A percentile compares a stretch with the other conserved stretches of the same genome.
phyloP scores from a whole-genome alignment of 169 alveolate genomes.

The Theileria sp. region DNA sequence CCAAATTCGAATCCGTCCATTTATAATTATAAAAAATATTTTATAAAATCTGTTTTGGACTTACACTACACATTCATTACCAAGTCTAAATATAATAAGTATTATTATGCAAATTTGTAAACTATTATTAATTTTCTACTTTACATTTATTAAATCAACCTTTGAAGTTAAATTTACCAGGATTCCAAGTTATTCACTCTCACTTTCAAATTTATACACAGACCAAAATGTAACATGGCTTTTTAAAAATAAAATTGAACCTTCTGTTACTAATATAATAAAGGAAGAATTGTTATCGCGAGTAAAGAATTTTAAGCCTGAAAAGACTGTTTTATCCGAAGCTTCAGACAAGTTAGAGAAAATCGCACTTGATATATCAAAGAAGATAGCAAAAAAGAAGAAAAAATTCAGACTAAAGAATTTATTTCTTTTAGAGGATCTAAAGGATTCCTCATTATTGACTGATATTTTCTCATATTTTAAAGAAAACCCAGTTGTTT shows the following conservation, averaged over 20 bases:
- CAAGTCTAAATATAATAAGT: background rate
- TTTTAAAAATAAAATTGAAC: slow-evolving; percentile 1
- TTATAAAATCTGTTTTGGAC: background rate
- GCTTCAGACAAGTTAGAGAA: background rate
- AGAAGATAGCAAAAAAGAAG: slow-evolving; percentile 5
- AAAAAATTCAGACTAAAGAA: slow-evolving; percentile 28
- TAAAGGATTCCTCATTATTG: slow-evolving; percentile 15
- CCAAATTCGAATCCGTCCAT: slow-evolving; percentile 67
- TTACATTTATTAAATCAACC: background rate
- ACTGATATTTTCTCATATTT: slow-evolving; percentile 15
- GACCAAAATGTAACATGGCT: background rate
- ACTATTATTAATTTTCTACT: background rate
- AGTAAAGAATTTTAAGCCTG: slow-evolving; percentile 3
- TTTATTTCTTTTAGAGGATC: slow-evolving; percentile 10
- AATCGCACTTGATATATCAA: slow-evolving; percentile 19
- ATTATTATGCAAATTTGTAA: background rate
- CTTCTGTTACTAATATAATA: background rate
- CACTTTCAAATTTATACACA: background rate
- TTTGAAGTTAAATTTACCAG: background rate
- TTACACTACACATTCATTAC: slow-evolving; percentile 9
- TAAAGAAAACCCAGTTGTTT: slow-evolving; percentile 24
- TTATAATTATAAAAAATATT: slow-evolving; percentile 4
- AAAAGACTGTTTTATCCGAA: background rate
- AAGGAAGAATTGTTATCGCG: slow-evolving; percentile 16
- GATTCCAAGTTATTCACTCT: background rate